A percentile compares a stretch with the other conserved stretches of the same genome.
These are phyloP conservation scores for Leucocoprinus leucothites DNA, from an alignment of 768 basidiomycete genomes.

Conservation along the genomic window DNA sequence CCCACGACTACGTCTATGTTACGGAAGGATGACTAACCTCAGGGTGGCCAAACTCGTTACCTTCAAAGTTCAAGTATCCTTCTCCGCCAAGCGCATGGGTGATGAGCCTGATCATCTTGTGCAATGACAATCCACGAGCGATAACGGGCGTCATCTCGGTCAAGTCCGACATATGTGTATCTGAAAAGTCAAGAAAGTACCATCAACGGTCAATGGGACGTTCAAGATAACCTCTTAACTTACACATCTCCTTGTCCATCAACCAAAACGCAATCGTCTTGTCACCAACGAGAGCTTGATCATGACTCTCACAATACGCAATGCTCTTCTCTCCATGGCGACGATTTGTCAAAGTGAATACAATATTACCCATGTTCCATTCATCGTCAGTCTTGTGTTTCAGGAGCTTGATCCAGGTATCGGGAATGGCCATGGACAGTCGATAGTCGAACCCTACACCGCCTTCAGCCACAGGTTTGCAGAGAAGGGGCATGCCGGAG, in stretches of 20 bases:
- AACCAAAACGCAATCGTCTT: conserved; percentile 99
- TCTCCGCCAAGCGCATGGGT: conserved; percentile 95
- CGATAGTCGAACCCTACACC: conserved; percentile 98
- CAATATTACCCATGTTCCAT: conserved; percentile 87
- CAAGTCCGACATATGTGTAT: conserved; percentile 93
- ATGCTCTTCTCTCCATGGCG: conserved; percentile 88
- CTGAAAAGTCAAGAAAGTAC: conserved; percentile 32
- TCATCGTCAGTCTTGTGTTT: conserved; percentile 86
- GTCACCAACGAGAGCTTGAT: conserved; percentile 97
- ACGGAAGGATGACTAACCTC: conserved; percentile 52
- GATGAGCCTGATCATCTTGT: conserved; percentile 95
- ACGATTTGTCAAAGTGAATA: conserved; percentile 87
- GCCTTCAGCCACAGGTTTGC: conserved; percentile 72
- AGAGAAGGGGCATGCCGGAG: conserved; percentile 96
- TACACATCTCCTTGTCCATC: conserved; percentile 99
- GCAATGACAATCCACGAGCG: conserved; percentile 85
- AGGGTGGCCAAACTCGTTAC: conserved; percentile 98
- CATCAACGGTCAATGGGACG: neutral
- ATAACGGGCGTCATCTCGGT: conserved; percentile 80
- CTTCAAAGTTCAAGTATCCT: conserved; percentile 97
- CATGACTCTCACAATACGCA: conserved; percentile 93
- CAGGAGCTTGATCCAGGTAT: conserved; percentile 99
- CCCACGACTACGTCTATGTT: too few species aligned
- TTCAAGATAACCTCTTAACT: conserved; percentile 24
- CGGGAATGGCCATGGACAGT: conserved; percentile 96